Evolutionary conservation across 768 basidiomycete species (phyloP), one percentile per base, ranked within the genome.

Genomic region (Arthromyces matolae): DNA sequence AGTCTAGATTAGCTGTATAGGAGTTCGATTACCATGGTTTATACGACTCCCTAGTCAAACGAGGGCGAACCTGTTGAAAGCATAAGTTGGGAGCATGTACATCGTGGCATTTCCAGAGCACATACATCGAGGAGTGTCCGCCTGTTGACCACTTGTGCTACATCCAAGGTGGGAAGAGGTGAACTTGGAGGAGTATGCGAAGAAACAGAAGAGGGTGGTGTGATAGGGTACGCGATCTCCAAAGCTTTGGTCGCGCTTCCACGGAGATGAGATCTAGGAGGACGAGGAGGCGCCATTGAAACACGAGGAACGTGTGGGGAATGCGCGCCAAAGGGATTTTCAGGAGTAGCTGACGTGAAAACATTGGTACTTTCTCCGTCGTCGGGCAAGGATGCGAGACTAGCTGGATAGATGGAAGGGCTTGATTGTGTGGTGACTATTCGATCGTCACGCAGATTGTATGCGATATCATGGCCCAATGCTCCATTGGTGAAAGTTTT

Each of bases 391-490:
- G 64, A 63, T 20, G 72, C 71, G 13, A 79, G 57, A 47, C 67
- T 72, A 1, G 71, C 62, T 8, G 78, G 73, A 52, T 79, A 77
- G 23, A 78, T 69, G 0, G 80, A 78, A 38, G 78, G 77, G 37
- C 71, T 75, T 16, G 76, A 77, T 37, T 68, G 71, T 33, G 71
- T 61, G 22, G 62, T 56, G 3, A 71, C 75, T 3, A 59, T 61
- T 40, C 60, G 51, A 1, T 54, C 54, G 10, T 59, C 46, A 8
- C 27, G 31, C 3, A 7, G 53, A 13, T 39, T 47, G 29, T 51
- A 44, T 14, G 42, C 50, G n/a, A 46, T 27, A 12, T 47, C 45
- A 22, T 33, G 35, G 1, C 40, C 50, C 31, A 43, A 31, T 18
- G 53, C 18, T 29, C 32, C 33, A 16, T 12, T 16, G 10, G 25